Conservation (phyloP, 306 rosid species). For the Quillaja saponaria region DNA sequence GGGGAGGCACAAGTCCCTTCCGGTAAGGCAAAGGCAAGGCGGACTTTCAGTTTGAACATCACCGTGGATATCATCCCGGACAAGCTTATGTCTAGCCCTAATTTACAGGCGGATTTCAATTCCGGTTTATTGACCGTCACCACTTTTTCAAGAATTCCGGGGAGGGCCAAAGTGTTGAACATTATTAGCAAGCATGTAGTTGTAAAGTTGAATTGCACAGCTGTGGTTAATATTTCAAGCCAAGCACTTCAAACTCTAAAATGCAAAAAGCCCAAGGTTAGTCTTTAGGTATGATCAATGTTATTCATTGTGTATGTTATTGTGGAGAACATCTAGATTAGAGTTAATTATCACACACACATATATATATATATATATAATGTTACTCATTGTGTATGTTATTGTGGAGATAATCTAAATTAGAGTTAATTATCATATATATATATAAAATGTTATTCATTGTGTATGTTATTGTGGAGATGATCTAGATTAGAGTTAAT, state of each 20-base stretch:
- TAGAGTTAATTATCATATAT: no score
- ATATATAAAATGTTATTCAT: no score
- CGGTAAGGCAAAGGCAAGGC: conserved; percentile 47
- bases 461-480: no score
- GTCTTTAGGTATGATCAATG: conserved; percentile 21
- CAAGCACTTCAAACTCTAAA: conserved; percentile 44
- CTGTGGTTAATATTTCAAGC: conserved; percentile 41
- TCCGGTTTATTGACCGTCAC: conserved; percentile 43
- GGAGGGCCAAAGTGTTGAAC: conserved; percentile 50
- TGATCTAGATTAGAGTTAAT: no score
- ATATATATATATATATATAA: no score
- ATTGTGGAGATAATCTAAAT: no score
- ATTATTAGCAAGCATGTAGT: conserved; percentile 53
- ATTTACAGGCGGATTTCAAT: conserved; percentile 28
- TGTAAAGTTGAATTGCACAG: conserved; percentile 60
- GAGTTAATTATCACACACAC: no score
- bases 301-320: no score
- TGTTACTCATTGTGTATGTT: no score
- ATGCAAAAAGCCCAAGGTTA: conserved; percentile 57
- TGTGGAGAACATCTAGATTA: no score
- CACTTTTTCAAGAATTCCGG: conserved; percentile 63
- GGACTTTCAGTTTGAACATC: conserved; percentile 58
- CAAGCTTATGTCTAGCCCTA: conserved; percentile 31
- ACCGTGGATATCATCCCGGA: conserved; percentile 41
- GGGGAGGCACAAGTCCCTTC: conserved; percentile 64